Percentiles rank a stretch among this genome's conserved stretches.
Conservation (phyloP, 208 protist genomes). For the Naegleria gruberi region DNA sequence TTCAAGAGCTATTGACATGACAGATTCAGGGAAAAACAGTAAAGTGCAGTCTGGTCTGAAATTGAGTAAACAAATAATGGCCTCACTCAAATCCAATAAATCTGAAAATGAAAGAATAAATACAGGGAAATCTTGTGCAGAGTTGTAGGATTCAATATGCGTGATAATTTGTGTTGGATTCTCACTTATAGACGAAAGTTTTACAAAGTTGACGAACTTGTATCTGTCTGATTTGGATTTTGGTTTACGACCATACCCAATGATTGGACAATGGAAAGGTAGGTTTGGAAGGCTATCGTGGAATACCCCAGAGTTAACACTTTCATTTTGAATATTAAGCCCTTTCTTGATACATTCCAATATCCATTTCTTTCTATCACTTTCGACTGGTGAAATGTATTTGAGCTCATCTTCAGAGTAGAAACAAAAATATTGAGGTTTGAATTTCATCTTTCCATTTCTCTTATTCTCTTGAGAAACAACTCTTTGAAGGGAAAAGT, state of each 20-base stretch:
- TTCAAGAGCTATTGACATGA: neutral
- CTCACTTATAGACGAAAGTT: neutral
- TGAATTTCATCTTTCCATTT: neutral
- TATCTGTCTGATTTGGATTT: neutral
- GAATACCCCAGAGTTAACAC: neutral
- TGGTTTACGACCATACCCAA: neutral
- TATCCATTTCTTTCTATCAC: neutral
- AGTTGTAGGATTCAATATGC: neutral
- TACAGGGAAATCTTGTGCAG: neutral
- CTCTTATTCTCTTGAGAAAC: neutral
- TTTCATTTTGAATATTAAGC: neutral
- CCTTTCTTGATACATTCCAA: neutral
- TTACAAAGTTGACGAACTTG: constrained; percentile 8
- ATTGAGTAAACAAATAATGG: neutral
- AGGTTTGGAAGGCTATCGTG: neutral
- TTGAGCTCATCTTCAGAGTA: constrained; percentile 15
- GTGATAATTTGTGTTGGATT: constrained; percentile 23
- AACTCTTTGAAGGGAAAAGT: neutral
- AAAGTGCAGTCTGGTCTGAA: constrained; percentile 5
- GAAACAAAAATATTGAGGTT: constrained; percentile 14
- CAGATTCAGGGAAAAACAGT: neutral
- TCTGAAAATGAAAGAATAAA: neutral
- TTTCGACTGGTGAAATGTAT: constrained; percentile 8
- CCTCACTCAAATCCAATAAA: constrained; percentile 17
- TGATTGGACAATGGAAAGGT: neutral